These are phyloP conservation scores for Lunularia cruciata DNA, from an alignment of 225 moss, liverwort and hornwort species.

Conservation along the genomic window DNA sequence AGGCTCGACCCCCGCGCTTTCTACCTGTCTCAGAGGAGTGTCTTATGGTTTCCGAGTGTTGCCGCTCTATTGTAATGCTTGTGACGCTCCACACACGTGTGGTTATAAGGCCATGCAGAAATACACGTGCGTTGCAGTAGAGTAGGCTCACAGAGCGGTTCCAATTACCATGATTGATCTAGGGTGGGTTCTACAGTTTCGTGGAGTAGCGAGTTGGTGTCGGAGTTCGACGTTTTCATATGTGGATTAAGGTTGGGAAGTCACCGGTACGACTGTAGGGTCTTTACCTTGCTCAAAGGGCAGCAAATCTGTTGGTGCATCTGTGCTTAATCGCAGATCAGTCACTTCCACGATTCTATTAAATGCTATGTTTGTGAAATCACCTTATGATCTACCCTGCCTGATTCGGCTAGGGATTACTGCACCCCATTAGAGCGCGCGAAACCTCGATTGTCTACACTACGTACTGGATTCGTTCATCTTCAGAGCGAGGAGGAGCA, in stretches of 20 bases:
- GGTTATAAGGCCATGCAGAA: background rate
- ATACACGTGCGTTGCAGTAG: constrained; percentile 23
- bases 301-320: background rate
- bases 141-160: constrained; percentile 12
- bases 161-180: constrained; percentile 21
- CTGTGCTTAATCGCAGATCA: background rate
- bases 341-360: background rate
- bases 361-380: background rate
- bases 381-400: background rate
- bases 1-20: constrained; percentile 12
- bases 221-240: constrained; percentile 15
- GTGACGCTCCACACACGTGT: constrained; percentile 23
- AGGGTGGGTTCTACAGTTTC: constrained; percentile 8
- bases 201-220: constrained; percentile 2
- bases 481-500: background rate
- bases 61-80: background rate
- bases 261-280: background rate
- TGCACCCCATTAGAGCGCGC: background rate
- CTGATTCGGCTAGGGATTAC: background rate
- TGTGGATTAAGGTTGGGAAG: background rate
- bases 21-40: background rate
- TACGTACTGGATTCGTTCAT: background rate
- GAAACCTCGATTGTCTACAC: background rate
- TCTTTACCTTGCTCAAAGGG: background rate
- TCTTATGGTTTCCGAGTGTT: constrained; percentile 4